Evolutionary conservation across 345 rosid species (phyloP).

Genomic region (Heritiera fomes): DNA sequence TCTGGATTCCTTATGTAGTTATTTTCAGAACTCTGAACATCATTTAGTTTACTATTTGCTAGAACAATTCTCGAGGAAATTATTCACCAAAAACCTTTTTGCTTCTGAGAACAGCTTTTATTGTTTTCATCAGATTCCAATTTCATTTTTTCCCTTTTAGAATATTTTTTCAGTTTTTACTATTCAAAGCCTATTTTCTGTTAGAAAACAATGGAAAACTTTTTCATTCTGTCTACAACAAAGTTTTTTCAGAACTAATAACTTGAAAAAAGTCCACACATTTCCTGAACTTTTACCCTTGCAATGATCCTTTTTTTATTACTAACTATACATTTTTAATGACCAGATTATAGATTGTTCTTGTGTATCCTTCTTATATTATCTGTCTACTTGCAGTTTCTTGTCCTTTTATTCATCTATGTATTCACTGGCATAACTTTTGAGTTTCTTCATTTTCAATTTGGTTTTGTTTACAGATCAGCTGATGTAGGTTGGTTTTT

Average conservation of each 20-base stretch:
- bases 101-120: not conserved
- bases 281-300: not conserved
- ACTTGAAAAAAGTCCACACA: not conserved
- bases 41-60: not conserved
- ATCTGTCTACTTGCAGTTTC: not conserved
- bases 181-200: not conserved
- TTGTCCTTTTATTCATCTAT: not conserved
- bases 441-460: not conserved
- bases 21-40: not conserved
- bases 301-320: slow-evolving; percentile 2
- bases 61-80: not conserved
- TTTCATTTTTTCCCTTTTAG: not conserved
- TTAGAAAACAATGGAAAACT: not conserved
- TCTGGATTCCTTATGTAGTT: not conserved
- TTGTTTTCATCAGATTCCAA: not conserved
- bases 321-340: not conserved
- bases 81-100: not conserved
- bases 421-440: not conserved
- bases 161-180: not conserved
- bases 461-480: not conserved
- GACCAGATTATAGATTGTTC: not conserved
- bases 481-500: not conserved
- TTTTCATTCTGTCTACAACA: not conserved
- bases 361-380: slow-evolving; percentile 8
- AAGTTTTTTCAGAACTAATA: not conserved